Conservation (phyloP, 1,139 yeast genomes). For the Nakaseomyces nivariensis region DNA sequence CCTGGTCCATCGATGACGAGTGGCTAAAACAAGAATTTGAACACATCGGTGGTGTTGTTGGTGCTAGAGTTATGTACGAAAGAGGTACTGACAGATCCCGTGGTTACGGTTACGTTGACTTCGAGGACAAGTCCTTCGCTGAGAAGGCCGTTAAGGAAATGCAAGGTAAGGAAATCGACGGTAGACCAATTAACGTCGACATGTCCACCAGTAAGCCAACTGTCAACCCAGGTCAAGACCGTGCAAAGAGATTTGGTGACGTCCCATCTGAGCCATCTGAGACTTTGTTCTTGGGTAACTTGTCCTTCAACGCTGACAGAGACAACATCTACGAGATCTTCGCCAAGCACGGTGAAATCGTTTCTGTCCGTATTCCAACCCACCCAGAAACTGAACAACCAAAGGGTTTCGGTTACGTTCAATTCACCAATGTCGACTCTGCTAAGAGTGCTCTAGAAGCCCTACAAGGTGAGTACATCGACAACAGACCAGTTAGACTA, state of each 20-base stretch:
- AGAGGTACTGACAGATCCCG: slow-evolving; percentile 87
- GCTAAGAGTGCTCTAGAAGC: slow-evolving; percentile 85
- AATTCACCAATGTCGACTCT: slow-evolving; percentile 75
- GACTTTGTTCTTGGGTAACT: slow-evolving; percentile 91
- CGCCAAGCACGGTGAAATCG: slow-evolving; percentile 66
- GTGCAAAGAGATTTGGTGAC: slow-evolving; percentile 88
- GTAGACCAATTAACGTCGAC: slow-evolving; percentile 92
- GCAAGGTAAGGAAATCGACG: slow-evolving; percentile 94
- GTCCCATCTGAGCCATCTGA: slow-evolving; percentile 86
- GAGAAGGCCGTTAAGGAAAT: slow-evolving; percentile 77
- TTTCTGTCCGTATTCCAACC: slow-evolving; percentile 90
- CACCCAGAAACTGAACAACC: slow-evolving; percentile 98
- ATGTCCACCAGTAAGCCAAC: slow-evolving; percentile 80
- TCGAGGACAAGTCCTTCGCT: slow-evolving; percentile 64
- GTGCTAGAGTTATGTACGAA: slow-evolving; percentile 92
- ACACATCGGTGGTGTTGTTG: slow-evolving; percentile 65
- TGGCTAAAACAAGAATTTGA: slow-evolving; percentile 87
- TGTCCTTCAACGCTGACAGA: slow-evolving; percentile 80
- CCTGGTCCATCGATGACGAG: slow-evolving; percentile 94
- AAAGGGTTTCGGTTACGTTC: slow-evolving; percentile 98
- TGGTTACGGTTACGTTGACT: slow-evolving; percentile 98
- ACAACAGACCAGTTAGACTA: slow-evolving; percentile 88
- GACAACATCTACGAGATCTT: slow-evolving; percentile 66
- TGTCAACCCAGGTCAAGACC: slow-evolving; percentile 24
- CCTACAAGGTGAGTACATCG: slow-evolving; percentile 79